phyloP scores from a whole-genome alignment of 345 rosid species.

The Citrus sp. region DNA sequence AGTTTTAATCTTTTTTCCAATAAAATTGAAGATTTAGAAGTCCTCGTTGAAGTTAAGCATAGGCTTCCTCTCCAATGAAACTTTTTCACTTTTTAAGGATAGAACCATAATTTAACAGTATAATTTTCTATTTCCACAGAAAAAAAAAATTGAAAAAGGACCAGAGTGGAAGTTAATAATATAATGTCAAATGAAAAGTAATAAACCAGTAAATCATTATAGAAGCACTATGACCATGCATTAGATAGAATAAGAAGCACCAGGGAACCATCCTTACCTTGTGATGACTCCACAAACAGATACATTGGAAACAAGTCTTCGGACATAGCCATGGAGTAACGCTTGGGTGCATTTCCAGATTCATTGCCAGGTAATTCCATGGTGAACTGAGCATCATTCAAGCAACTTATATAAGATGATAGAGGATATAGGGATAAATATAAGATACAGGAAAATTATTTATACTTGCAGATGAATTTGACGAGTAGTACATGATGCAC shows the following conservation, averaged over 20 bases:
- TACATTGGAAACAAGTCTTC: slow-evolving; percentile 65
- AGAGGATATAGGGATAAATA: neutral
- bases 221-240: neutral
- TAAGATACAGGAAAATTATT: neutral
- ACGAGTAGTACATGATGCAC: neutral
- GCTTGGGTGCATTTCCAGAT: slow-evolving; percentile 49
- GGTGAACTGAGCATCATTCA: slow-evolving; percentile 42
- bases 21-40: neutral
- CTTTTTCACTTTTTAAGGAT: no score
- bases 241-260: neutral
- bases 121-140: neutral
- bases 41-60: neutral
- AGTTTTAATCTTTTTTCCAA: neutral
- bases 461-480: neutral
- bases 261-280: slow-evolving; percentile 38
- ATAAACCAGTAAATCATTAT: neutral
- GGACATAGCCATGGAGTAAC: slow-evolving; percentile 71
- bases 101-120: no score
- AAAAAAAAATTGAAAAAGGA: neutral
- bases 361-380: slow-evolving; percentile 61
- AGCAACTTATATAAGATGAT: neutral
- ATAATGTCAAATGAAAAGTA: neutral
- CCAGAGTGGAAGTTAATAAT: neutral
- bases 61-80: neutral
- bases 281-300: slow-evolving; percentile 55